phyloP scores from a whole-genome alignment of 352 stramenopile species.

The Pythium utonaiense region DNA sequence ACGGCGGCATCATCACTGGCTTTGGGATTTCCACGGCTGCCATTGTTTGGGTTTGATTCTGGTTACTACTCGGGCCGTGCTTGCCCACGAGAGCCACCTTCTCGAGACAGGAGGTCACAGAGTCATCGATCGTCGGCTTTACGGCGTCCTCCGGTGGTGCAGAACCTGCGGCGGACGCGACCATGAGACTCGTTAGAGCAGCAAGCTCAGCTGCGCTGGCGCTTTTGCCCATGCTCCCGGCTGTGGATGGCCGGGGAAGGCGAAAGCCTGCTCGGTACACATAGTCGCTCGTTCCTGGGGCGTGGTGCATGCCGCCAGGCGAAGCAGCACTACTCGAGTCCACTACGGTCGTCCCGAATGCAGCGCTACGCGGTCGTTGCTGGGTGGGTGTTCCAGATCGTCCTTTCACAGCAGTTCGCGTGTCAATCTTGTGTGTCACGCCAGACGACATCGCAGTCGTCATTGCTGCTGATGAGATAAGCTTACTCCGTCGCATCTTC shows the following conservation, averaged over 20 bases:
- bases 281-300: slow-evolving; percentile 42
- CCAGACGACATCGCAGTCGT: slow-evolving; percentile 7
- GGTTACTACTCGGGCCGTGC: background rate
- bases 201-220: background rate
- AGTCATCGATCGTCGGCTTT: slow-evolving; percentile 24
- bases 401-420: slow-evolving; percentile 37
- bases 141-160: background rate
- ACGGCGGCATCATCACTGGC: slow-evolving; percentile 20
- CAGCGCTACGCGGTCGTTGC: slow-evolving; percentile 26
- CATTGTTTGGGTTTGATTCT: background rate
- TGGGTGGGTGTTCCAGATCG: slow-evolving; percentile 36
- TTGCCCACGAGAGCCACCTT: slow-evolving; percentile 38
- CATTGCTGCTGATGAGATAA: slow-evolving; percentile 3
- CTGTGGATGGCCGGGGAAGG: slow-evolving; percentile 27
- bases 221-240: slow-evolving; percentile 3
- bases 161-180: background rate
- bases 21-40: slow-evolving; percentile 22
- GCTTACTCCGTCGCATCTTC: slow-evolving; percentile 28
- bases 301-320: slow-evolving; percentile 28
- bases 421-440: slow-evolving; percentile 44
- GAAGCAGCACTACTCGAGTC: background rate
- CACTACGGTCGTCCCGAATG: background rate
- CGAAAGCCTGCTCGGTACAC: slow-evolving; percentile 63
- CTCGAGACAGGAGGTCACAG: slow-evolving; percentile 34
- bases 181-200: slow-evolving; percentile 10